Conservation (phyloP, 768 basidiomycete genomes). For the Cubamyces sp. region DNA sequence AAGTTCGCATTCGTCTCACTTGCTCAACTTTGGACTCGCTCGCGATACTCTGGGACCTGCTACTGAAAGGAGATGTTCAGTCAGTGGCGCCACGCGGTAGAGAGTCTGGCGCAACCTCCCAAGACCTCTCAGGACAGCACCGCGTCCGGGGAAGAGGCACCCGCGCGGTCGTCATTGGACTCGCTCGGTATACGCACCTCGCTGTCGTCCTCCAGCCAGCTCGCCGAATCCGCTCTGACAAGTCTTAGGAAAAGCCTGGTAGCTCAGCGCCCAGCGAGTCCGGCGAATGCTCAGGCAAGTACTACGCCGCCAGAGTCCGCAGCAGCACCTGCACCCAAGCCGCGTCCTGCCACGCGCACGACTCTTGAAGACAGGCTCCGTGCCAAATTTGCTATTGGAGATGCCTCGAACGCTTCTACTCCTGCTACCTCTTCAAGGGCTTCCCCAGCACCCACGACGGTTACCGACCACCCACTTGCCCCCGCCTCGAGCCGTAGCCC, state of each 20-base stretch:
- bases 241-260: slow-evolving; percentile 68
- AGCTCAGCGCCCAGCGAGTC: slow-evolving; percentile 52
- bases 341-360: slow-evolving; percentile 44
- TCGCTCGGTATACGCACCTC: slow-evolving; percentile 35
- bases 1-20: background rate
- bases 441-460: slow-evolving; percentile 44
- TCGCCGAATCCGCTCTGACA: slow-evolving; percentile 62
- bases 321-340: slow-evolving; percentile 21
- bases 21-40: background rate
- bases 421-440: slow-evolving; percentile 44
- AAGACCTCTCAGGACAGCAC: slow-evolving; percentile 37
- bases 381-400: slow-evolving; percentile 63
- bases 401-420: slow-evolving; percentile 51
- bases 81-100: slow-evolving; percentile 73
- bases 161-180: slow-evolving; percentile 32
- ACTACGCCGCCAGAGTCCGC: slow-evolving; percentile 33
- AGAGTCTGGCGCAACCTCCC: slow-evolving; percentile 59
- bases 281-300: slow-evolving; percentile 35
- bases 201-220: slow-evolving; percentile 51
- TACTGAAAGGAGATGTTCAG: slow-evolving; percentile 60
- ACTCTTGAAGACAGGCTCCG: slow-evolving; percentile 80
- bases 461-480: slow-evolving; percentile 37
- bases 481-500: slow-evolving; percentile 13
- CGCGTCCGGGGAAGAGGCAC: slow-evolving; percentile 28
- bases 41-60: too few species aligned